phyloP scores from a whole-genome alignment of 352 stramenopile genomes.

The Hyaloperonospora brassicae region DNA sequence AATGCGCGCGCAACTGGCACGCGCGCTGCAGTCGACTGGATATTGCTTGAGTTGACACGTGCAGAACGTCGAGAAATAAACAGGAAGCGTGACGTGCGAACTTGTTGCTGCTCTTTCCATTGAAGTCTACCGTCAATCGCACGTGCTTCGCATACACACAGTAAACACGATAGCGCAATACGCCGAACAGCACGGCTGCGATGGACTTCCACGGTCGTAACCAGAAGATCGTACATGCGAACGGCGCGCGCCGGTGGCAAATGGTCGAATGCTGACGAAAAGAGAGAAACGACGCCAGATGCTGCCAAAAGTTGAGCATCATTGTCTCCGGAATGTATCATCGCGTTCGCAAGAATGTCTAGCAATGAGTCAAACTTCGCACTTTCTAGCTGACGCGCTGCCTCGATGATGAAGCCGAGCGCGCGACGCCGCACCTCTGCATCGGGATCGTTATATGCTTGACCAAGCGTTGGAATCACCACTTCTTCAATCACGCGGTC shows the following conservation, averaged over 20 bases:
- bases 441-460: constrained; percentile 68
- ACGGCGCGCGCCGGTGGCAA: constrained; percentile 55
- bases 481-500: constrained; percentile 83
- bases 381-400: constrained; percentile 68
- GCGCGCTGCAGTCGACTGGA: constrained; percentile 32
- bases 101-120: constrained; percentile 49
- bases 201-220: constrained; percentile 55
- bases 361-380: constrained; percentile 73
- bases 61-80: constrained; percentile 41
- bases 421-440: constrained; percentile 44
- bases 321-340: constrained; percentile 52
- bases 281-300: constrained; percentile 57
- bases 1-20: constrained; percentile 55
- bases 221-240: constrained; percentile 78
- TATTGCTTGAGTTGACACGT: constrained; percentile 22
- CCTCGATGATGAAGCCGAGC: constrained; percentile 59
- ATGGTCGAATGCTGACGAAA: constrained; percentile 74
- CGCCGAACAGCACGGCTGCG: constrained; percentile 51
- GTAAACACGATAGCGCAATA: constrained; percentile 54
- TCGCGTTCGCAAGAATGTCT: constrained; percentile 65
- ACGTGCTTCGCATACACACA: constrained; percentile 63
- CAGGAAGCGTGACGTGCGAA: constrained; percentile 70
- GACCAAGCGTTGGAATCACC: constrained; percentile 50
- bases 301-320: constrained; percentile 61
- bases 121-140: constrained; percentile 51